Evolutionary conservation across 371 early-diverging fungal species (phyloP), one percentile per base, ranked within the genome.

Genomic region (Mortierella polycephala): DNA sequence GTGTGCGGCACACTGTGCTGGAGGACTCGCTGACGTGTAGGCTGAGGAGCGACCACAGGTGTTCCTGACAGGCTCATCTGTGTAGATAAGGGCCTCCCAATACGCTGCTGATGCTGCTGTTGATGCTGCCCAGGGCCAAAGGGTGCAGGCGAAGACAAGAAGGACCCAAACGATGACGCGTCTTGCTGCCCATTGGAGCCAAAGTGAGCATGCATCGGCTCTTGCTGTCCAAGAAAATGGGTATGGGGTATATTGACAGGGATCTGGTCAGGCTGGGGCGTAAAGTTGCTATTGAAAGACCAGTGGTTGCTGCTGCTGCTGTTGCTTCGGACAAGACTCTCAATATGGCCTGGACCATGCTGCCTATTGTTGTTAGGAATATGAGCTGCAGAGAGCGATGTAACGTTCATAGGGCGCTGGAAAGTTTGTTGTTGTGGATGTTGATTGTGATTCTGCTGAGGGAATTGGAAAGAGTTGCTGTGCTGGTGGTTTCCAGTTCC

Each of bases 181-280:
- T 67, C 74, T 42, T 62, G 62, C 40, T 49, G 57, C 40, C 55
- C 59, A 41, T 55, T 39, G 4, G 64, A 41, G 20, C 64, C 74
- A 44, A 49, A 68, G 37, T 39, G 53, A 4, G 70, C 16, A 3
- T 52, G 63, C 44, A 59, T 47, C 39, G 61, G 52, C 44, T 75
- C 75, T n/a, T 57, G 13, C 39, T 64, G 70, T 16, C 65, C 75
- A 39, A 69, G 65, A 30, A 62, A 66, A 54, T 66, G 60, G 5
- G 69, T 62, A 49, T 75, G 69, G 65, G 75, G 75, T 69, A 75
- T 75, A 66, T 59, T 69, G 55, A 66, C 62, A 18, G 75, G 70
- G 13, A 70, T 69, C 46, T 75, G 75, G 44, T 75, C 75, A 9
- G 64, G 63, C 51, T 57, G 72, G 7, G 66, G 57, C n/a, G 62